Conservation (phyloP, 2,329 filamentous ascomycete genomes). For the Trichoderma semiorbis region DNA sequence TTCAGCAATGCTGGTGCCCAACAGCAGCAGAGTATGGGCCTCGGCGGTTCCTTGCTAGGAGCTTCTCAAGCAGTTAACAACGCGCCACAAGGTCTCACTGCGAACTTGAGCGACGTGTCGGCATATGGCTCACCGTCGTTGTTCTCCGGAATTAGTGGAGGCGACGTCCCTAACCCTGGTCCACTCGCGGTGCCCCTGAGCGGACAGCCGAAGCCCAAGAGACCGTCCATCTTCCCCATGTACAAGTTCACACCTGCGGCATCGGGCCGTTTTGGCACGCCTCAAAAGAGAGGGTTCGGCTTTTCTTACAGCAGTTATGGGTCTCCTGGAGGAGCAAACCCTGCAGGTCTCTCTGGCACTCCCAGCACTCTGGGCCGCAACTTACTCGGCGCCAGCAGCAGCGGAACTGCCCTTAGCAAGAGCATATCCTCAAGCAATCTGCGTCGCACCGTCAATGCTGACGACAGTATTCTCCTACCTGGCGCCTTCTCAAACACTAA, state of each 20-base stretch:
- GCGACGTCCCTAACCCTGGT: slow-evolving; percentile 68
- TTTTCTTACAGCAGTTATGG: slow-evolving; percentile 93
- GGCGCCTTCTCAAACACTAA: slow-evolving; percentile 75
- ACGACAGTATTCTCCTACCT: slow-evolving; percentile 82
- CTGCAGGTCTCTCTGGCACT: slow-evolving; percentile 62
- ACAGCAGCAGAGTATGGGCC: slow-evolving; percentile 43
- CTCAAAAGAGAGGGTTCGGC: slow-evolving; percentile 82
- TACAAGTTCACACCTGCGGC: slow-evolving; percentile 83
- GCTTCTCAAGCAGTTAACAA: slow-evolving; percentile 45
- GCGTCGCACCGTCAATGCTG: slow-evolving; percentile 73
- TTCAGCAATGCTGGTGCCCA: slow-evolving; percentile 50
- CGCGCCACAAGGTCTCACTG: slow-evolving; percentile 66
- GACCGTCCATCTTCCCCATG: slow-evolving; percentile 75
- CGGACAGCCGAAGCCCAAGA: slow-evolving; percentile 69
- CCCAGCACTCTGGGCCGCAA: slow-evolving; percentile 66
- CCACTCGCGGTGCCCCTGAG: slow-evolving; percentile 88
- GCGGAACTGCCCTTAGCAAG: slow-evolving; percentile 73
- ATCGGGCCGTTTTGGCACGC: slow-evolving; percentile 74
- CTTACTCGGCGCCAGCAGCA: slow-evolving; percentile 61
- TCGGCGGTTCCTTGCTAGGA: slow-evolving; percentile 58
- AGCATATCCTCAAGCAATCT: slow-evolving; percentile 86
- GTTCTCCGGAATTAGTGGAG: slow-evolving; percentile 68
- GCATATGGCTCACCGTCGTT: slow-evolving; percentile 88
- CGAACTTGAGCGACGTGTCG: slow-evolving; percentile 77
- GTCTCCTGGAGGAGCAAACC: slow-evolving; percentile 68